Percentiles rank a stretch among this genome's conserved stretches.
phyloP scores from a whole-genome alignment of 2,329 filamentous ascomycete species.

The Alternaria gansuensis region DNA sequence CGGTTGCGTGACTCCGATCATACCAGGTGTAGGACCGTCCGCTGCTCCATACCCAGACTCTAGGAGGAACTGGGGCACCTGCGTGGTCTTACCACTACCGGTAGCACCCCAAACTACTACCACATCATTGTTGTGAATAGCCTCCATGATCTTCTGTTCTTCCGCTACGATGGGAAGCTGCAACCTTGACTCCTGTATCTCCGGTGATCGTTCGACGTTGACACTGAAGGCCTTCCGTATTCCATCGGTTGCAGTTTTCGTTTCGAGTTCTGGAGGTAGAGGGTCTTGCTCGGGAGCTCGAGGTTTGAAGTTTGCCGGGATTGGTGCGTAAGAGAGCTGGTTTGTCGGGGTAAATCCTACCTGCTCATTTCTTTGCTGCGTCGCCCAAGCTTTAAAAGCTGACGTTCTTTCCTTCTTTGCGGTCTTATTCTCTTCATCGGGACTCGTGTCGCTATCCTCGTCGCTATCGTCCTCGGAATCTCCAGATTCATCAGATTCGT shows the following conservation, averaged over 20 bases:
- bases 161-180: constrained; percentile 90
- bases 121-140: constrained; percentile 88
- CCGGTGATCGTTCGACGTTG: constrained; percentile 71
- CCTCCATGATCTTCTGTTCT: constrained; percentile 98
- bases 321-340: constrained; percentile 50
- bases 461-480: constrained; percentile 51
- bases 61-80: constrained; percentile 94
- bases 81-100: constrained; percentile 96
- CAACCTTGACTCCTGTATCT: constrained; percentile 80
- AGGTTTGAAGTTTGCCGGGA: constrained; percentile 72
- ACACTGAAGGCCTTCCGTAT: constrained; percentile 80
- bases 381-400: constrained; percentile 94
- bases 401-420: constrained; percentile 61
- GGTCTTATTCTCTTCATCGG: constrained; percentile 51
- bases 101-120: constrained; percentile 95
- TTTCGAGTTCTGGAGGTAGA: constrained; percentile 71
- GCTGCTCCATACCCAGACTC: constrained; percentile 89
- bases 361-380: constrained; percentile 82
- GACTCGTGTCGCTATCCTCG: constrained; percentile 43
- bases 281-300: constrained; percentile 75
- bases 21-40: constrained; percentile 80
- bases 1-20: constrained; percentile 96
- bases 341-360: constrained; percentile 71
- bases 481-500: constrained; percentile 22
- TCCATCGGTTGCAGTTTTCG: constrained; percentile 62